Conservation (phyloP, 306 rosid species). For the Malus sieversii region DNA sequence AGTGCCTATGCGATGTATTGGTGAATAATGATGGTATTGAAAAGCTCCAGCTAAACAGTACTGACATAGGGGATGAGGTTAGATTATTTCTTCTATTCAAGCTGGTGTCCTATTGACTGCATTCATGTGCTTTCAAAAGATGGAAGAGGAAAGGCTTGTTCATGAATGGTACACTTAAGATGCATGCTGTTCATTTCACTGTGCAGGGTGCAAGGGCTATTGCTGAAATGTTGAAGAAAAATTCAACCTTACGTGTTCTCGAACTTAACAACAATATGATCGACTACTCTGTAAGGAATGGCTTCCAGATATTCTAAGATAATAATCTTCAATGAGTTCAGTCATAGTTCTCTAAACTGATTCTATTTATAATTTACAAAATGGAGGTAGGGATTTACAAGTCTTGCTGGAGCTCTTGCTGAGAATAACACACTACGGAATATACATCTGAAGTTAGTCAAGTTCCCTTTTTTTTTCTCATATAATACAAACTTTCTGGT, state of each 20-base stretch:
- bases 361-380: slow-evolving; percentile 29
- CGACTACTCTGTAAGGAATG: slow-evolving; percentile 79
- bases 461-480: background rate
- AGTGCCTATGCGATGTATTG: slow-evolving; percentile 76
- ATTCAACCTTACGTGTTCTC: slow-evolving; percentile 65
- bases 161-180: slow-evolving; percentile 13
- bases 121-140: background rate
- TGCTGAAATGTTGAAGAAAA: slow-evolving; percentile 83
- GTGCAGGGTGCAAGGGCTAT: slow-evolving; percentile 88
- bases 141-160: background rate
- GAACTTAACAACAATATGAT: slow-evolving; percentile 92
- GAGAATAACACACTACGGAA: slow-evolving; percentile 68
- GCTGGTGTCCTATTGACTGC: background rate
- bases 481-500: background rate
- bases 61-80: slow-evolving; percentile 95
- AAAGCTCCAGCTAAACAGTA: slow-evolving; percentile 85
- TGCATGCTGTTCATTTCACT: slow-evolving; percentile 15
- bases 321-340: background rate
- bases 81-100: slow-evolving; percentile 26
- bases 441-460: slow-evolving; percentile 79
- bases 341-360: slow-evolving; percentile 6
- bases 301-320: slow-evolving; percentile 17
- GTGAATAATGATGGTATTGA: slow-evolving; percentile 62
- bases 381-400: slow-evolving; percentile 89
- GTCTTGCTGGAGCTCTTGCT: slow-evolving; percentile 89